These are phyloP conservation scores for Nothopassalora personata DNA, from an alignment of 2,329 filamentous ascomycete species.

Conservation along the genomic window DNA sequence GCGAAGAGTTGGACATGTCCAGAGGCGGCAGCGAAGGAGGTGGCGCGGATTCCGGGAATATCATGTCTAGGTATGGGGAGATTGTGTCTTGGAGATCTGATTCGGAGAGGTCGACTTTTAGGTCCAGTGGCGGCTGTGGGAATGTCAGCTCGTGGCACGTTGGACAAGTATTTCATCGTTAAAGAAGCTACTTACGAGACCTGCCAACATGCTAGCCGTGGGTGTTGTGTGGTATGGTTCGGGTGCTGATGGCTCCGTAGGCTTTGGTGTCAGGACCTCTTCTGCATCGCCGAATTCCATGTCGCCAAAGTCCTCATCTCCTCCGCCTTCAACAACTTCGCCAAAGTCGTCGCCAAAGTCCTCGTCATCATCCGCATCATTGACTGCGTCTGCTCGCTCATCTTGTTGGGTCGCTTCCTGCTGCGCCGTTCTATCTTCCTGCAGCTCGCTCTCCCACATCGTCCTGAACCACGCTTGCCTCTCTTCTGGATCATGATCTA, in stretches of 20 bases:
- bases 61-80: background rate
- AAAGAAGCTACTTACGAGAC: constrained; percentile 44
- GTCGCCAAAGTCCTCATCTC: constrained; percentile 48
- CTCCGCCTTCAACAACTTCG: constrained; percentile 51
- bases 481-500: constrained; percentile 24
- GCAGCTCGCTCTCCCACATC: constrained; percentile 28
- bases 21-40: constrained; percentile 25
- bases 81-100: constrained; percentile 54
- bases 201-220: constrained; percentile 35
- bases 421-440: constrained; percentile 14
- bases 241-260: constrained; percentile 7
- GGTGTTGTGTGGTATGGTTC: constrained; percentile 29
- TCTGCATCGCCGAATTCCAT: constrained; percentile 39
- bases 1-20: constrained; percentile 39
- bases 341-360: constrained; percentile 67
- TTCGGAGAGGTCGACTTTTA: constrained; percentile 32
- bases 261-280: constrained; percentile 29
- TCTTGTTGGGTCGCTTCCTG: constrained; percentile 23
- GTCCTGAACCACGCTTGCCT: constrained; percentile 30
- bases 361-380: constrained; percentile 58
- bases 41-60: constrained; percentile 53
- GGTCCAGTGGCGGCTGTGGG: constrained; percentile 26
- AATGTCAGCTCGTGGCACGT: constrained; percentile 23
- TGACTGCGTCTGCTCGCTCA: constrained; percentile 52
- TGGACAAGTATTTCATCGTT: background rate